Evolutionary conservation across 2,329 filamentous ascomycete species (phyloP).

Genomic region (Trichocomaceae sp.): DNA sequence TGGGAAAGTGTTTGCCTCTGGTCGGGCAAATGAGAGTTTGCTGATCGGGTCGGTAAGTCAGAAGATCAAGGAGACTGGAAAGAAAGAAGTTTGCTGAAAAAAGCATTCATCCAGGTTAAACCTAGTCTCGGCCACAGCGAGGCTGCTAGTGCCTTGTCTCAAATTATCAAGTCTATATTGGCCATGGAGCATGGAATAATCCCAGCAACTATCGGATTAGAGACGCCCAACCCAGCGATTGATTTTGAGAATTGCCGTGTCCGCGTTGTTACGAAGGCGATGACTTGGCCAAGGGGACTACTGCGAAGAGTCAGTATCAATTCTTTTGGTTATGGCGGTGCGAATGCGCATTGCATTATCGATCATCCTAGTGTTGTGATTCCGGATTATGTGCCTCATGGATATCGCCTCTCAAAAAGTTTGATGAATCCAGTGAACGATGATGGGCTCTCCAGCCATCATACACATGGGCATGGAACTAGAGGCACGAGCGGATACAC

Average conservation of each 20-base stretch:
- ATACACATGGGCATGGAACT: background rate
- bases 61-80: no score
- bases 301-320: conserved; percentile 15
- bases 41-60: no score
- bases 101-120: background rate
- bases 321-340: conserved; percentile 12
- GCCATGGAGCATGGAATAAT: conserved; percentile 5
- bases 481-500: no score
- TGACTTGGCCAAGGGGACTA: conserved; percentile 10
- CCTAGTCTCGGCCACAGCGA: background rate
- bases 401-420: no score
- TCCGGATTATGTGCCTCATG: background rate
- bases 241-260: conserved; percentile 3
- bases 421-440: no score
- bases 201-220: conserved; percentile 17
- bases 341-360: conserved; percentile 12
- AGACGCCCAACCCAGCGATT: conserved; percentile 15
- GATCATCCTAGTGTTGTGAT: background rate
- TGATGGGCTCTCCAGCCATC: background rate
- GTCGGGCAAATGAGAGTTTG: no score
- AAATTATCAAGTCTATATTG: conserved; percentile 6
- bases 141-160: background rate
- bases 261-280: background rate
- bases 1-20: background rate
- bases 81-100: no score